Conservation (phyloP, 2,329 filamentous ascomycete species). For the Dactylellina sp. region DNA sequence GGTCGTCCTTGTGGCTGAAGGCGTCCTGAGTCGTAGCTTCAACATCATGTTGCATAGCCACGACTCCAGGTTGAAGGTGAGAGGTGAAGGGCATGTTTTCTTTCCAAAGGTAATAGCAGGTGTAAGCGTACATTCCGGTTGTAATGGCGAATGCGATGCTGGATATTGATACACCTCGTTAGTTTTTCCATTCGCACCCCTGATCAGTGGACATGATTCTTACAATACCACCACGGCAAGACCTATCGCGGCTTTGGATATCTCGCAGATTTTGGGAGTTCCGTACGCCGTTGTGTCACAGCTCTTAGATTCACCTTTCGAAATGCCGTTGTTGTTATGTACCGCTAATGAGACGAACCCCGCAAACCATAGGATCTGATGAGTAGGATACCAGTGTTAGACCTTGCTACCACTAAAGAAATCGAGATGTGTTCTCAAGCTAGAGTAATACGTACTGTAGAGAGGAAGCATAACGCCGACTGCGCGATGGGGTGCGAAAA, state of each 20-base stretch:
- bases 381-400: background rate
- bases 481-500: constrained; percentile 74
- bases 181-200: constrained; percentile 18
- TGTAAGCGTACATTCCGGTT: constrained; percentile 60
- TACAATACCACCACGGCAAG: constrained; percentile 74
- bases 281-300: constrained; percentile 65
- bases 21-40: constrained; percentile 56
- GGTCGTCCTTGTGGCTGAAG: constrained; percentile 55
- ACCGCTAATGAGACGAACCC: constrained; percentile 75
- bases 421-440: no score
- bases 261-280: constrained; percentile 66
- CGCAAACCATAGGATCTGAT: constrained; percentile 72
- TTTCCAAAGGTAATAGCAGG: constrained; percentile 59
- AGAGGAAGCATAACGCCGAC: constrained; percentile 66
- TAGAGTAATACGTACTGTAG: constrained; percentile 25
- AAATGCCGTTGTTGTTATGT: constrained; percentile 68
- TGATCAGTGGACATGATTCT: constrained; percentile 58
- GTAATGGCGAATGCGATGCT: constrained; percentile 60
- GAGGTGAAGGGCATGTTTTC: constrained; percentile 54
- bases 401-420: no score
- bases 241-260: constrained; percentile 74
- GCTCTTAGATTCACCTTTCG: constrained; percentile 55
- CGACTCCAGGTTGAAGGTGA: constrained; percentile 31
- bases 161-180: background rate
- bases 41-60: constrained; percentile 39